These are phyloP conservation scores for Euryodendron excelsum DNA, from an alignment of 148 eudicot species.

Conservation along the genomic window DNA sequence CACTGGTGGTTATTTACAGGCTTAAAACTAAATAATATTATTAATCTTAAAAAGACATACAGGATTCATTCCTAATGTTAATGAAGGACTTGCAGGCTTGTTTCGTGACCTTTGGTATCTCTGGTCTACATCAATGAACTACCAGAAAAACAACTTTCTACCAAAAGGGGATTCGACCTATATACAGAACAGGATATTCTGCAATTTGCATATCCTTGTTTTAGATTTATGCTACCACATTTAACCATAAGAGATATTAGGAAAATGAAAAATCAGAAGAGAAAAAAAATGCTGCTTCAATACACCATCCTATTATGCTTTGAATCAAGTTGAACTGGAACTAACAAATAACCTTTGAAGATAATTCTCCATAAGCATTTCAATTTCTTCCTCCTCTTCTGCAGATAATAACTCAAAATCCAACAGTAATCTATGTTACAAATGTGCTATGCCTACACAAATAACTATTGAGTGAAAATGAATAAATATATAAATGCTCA, in stretches of 20 bases:
- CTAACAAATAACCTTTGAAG: conserved; percentile 68
- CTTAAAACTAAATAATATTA: not conserved
- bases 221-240: not conserved
- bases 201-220: no score
- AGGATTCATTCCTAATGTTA: not conserved
- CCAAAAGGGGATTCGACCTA: no score
- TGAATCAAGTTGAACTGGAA: conserved; percentile 2
- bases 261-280: not conserved
- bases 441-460: no score
- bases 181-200: no score
- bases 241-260: not conserved
- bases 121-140: not conserved
- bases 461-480: not conserved
- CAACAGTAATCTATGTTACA: conserved; percentile 3
- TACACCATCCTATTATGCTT: not conserved
- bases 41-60: not conserved
- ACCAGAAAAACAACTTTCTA: not conserved
- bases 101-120: not conserved
- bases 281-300: conserved; percentile 2
- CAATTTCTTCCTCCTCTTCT: conserved; percentile 99
- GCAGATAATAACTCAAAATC: conserved; percentile 36
- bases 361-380: conserved; percentile 95
- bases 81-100: not conserved
- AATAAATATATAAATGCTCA: conserved; percentile 20
- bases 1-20: not conserved